phyloP scores from a whole-genome alignment of 2,329 filamentous ascomycete genomes.

The Trichoderma sp. region DNA sequence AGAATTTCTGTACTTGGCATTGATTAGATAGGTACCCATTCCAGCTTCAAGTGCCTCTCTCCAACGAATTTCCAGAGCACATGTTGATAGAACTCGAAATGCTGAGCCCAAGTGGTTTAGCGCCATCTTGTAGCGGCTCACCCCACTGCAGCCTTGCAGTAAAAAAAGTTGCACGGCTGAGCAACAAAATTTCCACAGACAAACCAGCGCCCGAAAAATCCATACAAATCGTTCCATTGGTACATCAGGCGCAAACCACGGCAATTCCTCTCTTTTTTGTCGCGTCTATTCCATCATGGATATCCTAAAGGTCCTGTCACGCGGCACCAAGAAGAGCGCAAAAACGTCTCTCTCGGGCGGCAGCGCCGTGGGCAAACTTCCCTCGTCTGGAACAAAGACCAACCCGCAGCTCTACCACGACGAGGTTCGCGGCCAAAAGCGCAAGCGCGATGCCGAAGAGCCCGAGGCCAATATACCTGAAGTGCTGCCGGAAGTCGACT shows the following conservation, averaged over 20 bases:
- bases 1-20: neutral
- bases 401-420: conserved; percentile 71
- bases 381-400: conserved; percentile 60
- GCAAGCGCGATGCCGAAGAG: conserved; percentile 49
- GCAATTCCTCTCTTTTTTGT: neutral
- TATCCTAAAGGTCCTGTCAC: conserved; percentile 68
- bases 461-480: conserved; percentile 29
- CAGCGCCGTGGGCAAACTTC: conserved; percentile 45
- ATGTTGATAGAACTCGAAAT: neutral
- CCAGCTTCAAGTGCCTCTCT: neutral
- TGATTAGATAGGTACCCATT: neutral
- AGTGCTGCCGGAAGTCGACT: conserved; percentile 51
- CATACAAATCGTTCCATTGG: neutral
- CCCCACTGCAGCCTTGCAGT: conserved; percentile 25
- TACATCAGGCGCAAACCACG: neutral
- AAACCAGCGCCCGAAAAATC: neutral
- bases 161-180: conserved; percentile 23
- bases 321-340: conserved; percentile 59
- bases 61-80: too few species aligned
- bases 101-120: neutral
- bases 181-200: conserved; percentile 22
- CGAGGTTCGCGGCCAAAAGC: conserved; percentile 49
- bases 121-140: neutral
- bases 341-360: conserved; percentile 33
- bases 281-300: conserved; percentile 51